These are phyloP conservation scores for Juglanconis sp. DNA, from an alignment of 2,329 filamentous ascomycete species.

Conservation along the genomic window DNA sequence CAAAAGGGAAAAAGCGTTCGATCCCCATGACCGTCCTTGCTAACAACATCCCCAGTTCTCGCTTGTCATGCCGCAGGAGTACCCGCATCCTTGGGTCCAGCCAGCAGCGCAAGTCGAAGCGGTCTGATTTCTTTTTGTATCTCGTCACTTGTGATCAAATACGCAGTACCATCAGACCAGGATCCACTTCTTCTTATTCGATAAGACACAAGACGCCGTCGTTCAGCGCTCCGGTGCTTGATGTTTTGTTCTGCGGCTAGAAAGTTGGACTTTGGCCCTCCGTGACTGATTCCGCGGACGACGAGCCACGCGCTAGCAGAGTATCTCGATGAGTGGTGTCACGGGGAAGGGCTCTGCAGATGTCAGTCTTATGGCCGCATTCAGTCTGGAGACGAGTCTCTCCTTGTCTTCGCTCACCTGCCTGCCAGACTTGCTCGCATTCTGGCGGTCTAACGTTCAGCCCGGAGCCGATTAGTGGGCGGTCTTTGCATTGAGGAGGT, in stretches of 20 bases:
- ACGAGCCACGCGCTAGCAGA: too few species aligned
- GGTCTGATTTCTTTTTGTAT: not conserved
- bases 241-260: too few species aligned
- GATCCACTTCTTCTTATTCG: too few species aligned
- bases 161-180: too few species aligned
- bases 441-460: constrained; percentile 10
- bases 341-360: not conserved
- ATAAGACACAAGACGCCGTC: too few species aligned
- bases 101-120: not conserved
- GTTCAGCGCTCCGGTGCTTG: too few species aligned
- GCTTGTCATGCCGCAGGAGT: constrained; percentile 4
- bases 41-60: not conserved
- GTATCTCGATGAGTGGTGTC: too few species aligned
- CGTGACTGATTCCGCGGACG: not conserved
- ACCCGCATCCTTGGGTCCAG: not conserved
- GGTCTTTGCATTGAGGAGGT: constrained; percentile 10
- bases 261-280: not conserved
- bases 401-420: not conserved
- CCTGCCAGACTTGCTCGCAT: not conserved
- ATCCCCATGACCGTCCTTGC: not conserved
- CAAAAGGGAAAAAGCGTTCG: not conserved
- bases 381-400: not conserved
- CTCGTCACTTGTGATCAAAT: too few species aligned
- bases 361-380: not conserved
- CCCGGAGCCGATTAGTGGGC: constrained; percentile 1